phyloP scores from a whole-genome alignment of 1,284 basidiomycete species.

The Cryptococcus maquisensis region DNA sequence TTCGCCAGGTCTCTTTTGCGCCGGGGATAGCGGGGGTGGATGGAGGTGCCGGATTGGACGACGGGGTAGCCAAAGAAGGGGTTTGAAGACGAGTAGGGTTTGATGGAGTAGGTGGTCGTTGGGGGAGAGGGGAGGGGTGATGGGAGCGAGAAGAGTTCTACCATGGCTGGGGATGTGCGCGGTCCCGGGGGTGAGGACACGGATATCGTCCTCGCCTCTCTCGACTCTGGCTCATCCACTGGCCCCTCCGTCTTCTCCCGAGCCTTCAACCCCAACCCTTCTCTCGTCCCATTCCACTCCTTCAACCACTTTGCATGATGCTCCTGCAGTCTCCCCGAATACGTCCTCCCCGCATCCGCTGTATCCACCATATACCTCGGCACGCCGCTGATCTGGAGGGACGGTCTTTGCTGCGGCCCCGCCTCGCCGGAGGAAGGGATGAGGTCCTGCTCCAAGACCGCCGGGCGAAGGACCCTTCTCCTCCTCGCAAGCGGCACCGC shows the following conservation, averaged over 20 bases:
- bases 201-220: background rate
- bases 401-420: slow-evolving; percentile 13
- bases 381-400: slow-evolving; percentile 15
- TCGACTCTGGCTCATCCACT: background rate
- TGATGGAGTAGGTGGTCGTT: slow-evolving; percentile 4
- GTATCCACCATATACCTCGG: slow-evolving; percentile 3
- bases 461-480: slow-evolving; percentile 22
- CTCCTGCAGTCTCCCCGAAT: slow-evolving; percentile 34
- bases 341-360: slow-evolving; percentile 21
- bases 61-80: slow-evolving; percentile 49
- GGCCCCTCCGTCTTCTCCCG: background rate
- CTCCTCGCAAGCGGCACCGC: background rate
- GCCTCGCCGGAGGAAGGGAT: background rate
- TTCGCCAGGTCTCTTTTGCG: slow-evolving; percentile 48
- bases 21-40: slow-evolving; percentile 41
- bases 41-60: slow-evolving; percentile 17
- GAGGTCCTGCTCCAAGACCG: slow-evolving; percentile 15
- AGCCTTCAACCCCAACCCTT: slow-evolving; percentile 1
- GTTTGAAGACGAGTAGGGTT: slow-evolving; percentile 35
- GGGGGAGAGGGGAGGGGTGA: background rate
- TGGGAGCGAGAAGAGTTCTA: background rate
- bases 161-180: background rate
- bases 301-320: slow-evolving; percentile 41
- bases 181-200: background rate
- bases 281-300: slow-evolving; percentile 17